Percentiles rank a stretch among this genome's conserved stretches.
phyloP scores from a whole-genome alignment of 2,329 filamentous ascomycete species.

The Magnaporthiopsis rhizophila region DNA sequence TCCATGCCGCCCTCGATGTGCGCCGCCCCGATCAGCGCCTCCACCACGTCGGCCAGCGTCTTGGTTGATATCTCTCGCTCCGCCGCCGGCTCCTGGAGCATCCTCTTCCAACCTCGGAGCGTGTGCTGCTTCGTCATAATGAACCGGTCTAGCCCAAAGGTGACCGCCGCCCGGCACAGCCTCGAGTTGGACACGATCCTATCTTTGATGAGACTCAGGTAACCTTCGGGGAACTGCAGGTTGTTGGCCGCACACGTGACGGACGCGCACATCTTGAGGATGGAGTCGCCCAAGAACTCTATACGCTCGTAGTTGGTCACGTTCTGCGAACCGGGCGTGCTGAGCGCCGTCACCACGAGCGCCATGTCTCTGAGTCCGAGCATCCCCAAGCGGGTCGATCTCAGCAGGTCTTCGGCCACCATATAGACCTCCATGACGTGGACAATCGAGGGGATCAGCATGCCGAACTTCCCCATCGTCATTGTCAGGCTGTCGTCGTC shows the following conservation, averaged over 20 bases:
- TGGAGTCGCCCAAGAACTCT: constrained; percentile 79
- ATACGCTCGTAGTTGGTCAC: constrained; percentile 68
- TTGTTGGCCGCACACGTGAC: constrained; percentile 54
- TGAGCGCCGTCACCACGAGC: constrained; percentile 62
- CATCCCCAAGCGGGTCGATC: constrained; percentile 38
- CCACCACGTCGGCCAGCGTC: constrained; percentile 77
- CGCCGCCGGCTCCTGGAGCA: constrained; percentile 15
- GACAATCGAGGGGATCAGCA: constrained; percentile 65
- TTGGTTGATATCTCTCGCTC: constrained; percentile 58
- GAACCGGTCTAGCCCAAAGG: constrained; percentile 60
- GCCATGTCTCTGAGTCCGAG: constrained; percentile 45
- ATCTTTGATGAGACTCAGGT: constrained; percentile 61
- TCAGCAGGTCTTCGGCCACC: constrained; percentile 52
- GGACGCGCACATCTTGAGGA: constrained; percentile 68
- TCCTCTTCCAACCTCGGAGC: constrained; percentile 62
- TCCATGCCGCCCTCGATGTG: constrained; percentile 60
- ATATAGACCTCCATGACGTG: constrained; percentile 60
- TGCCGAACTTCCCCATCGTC: constrained; percentile 39
- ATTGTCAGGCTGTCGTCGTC: constrained; percentile 34
- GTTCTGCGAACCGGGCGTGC: constrained; percentile 51
- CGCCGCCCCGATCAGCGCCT: constrained; percentile 72
- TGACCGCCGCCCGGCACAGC: constrained; percentile 57
- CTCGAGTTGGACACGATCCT: constrained; percentile 65
- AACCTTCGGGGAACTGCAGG: constrained; percentile 66
- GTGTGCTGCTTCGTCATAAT: constrained; percentile 64